Conservation (phyloP, 108 stramenopile species). For the Pelagomonas calceolata region DNA sequence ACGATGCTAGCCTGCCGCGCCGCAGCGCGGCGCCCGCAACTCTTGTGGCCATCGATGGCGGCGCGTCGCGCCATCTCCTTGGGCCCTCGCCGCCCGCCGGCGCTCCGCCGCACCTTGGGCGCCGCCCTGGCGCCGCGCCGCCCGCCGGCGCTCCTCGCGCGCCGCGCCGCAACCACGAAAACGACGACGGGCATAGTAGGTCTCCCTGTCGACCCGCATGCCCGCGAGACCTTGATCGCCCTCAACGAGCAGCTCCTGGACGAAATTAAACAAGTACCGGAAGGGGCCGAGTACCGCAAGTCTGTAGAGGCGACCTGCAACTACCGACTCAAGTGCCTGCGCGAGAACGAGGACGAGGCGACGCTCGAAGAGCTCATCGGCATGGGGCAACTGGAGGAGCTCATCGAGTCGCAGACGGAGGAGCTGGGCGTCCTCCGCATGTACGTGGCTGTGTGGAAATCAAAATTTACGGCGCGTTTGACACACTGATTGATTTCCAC, state of each 20-base stretch:
- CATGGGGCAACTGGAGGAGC: constrained; percentile 40
- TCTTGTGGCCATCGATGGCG: too few relatives aligned
- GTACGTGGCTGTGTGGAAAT: too few relatives aligned
- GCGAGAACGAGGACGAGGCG: constrained; percentile 12
- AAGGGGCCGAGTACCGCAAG: constrained; percentile 7
- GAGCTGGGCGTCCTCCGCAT: too few relatives aligned
- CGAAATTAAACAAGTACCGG: constrained; percentile 23
- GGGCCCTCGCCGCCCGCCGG: too few relatives aligned
- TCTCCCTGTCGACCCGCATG: constrained; percentile 32
- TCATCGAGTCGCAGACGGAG: constrained; percentile 8
- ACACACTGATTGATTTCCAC: too few relatives aligned
- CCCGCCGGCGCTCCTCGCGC: constrained; percentile 10
- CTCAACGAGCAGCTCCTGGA: constrained; percentile 23
- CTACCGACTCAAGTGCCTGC: too few relatives aligned
- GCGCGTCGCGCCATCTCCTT: too few relatives aligned
- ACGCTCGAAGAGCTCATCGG: constrained; percentile 41
- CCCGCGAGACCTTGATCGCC: constrained; percentile 24
- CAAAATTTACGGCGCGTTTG: too few relatives aligned
- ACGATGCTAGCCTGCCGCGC: too few relatives aligned
- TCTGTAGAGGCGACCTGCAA: background rate
- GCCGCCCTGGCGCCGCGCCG: too few relatives aligned
- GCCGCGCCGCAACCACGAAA: constrained; percentile 32
- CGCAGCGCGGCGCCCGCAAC: too few relatives aligned
- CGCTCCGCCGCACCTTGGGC: too few relatives aligned
- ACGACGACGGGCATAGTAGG: constrained; percentile 41